Percentiles rank a stretch among this genome's conserved stretches.
Conservation (phyloP, 371 early-diverging fungal genomes). For the Apophysomyces ossiformis region DNA sequence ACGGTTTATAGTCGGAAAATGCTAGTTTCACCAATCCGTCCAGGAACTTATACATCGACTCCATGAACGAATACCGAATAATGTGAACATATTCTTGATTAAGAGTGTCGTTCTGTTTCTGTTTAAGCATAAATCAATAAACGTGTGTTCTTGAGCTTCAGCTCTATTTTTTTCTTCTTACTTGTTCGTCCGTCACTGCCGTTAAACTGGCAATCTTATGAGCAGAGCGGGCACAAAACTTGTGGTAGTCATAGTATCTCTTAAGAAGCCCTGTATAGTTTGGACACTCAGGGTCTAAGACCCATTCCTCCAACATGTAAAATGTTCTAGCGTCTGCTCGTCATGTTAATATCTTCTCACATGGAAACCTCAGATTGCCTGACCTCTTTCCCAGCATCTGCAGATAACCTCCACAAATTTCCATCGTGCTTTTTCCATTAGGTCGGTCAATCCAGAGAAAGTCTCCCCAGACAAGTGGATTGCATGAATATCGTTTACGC, state of each 20-base stretch:
- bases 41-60: slow-evolving; percentile 67
- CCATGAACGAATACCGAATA: slow-evolving; percentile 65
- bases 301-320: slow-evolving; percentile 86
- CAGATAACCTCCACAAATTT: slow-evolving; percentile 63
- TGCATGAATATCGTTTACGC: slow-evolving; percentile 61
- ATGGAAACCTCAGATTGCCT: slow-evolving; percentile 26
- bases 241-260: slow-evolving; percentile 75
- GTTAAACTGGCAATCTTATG: slow-evolving; percentile 61
- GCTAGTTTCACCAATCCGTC: slow-evolving; percentile 75
- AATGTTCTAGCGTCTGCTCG: slow-evolving; percentile 77
- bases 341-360: slow-evolving; percentile 25
- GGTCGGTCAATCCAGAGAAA: slow-evolving; percentile 54
- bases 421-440: slow-evolving; percentile 60
- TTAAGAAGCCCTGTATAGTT: slow-evolving; percentile 68
- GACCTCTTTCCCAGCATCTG: slow-evolving; percentile 63
- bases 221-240: slow-evolving; percentile 69
- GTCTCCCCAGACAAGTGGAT: slow-evolving; percentile 61
- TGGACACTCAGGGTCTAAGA: slow-evolving; percentile 72
- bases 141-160: not conserved
- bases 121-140: not conserved
- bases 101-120: slow-evolving; percentile 25
- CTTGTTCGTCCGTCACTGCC: slow-evolving; percentile 48
- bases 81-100: slow-evolving; percentile 52
- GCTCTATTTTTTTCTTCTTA: slow-evolving; percentile 7
- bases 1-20: slow-evolving; percentile 57